Conservation (phyloP, 805 yeast genomes). For the Kodamaea leandrae region DNA sequence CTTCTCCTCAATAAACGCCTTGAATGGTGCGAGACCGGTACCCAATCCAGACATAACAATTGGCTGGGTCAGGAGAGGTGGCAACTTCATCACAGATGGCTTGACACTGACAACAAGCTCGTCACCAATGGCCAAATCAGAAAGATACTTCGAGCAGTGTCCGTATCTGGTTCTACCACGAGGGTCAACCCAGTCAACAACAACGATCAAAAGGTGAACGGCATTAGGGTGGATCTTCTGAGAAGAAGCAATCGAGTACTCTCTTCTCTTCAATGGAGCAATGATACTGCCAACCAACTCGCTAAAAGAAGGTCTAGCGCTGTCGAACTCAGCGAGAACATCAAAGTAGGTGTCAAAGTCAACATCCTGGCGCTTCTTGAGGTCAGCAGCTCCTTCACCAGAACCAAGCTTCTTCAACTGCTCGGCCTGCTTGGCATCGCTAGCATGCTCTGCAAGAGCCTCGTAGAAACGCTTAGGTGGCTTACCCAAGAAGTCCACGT, state of each 20-base stretch:
- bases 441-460: constrained; percentile 68
- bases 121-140: constrained; percentile 74
- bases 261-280: constrained; percentile 92
- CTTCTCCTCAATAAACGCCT: constrained; percentile 95
- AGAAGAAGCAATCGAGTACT: constrained; percentile 95
- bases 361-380: constrained; percentile 81
- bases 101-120: constrained; percentile 92
- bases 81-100: constrained; percentile 96
- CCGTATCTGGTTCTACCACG: constrained; percentile 86
- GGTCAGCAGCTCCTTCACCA: constrained; percentile 80
- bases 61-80: constrained; percentile 82
- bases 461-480: constrained; percentile 96
- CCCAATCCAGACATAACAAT: constrained; percentile 96
- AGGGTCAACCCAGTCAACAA: constrained; percentile 91
- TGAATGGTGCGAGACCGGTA: constrained; percentile 97
- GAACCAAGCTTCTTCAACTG: constrained; percentile 56
- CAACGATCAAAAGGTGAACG: constrained; percentile 87
- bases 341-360: constrained; percentile 81
- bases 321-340: constrained; percentile 70
- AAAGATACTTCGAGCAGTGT: constrained; percentile 87
- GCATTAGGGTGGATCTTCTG: constrained; percentile 90
- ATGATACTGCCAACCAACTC: constrained; percentile 65
- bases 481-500: constrained; percentile 86
- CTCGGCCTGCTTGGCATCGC: constrained; percentile 64
- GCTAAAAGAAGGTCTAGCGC: constrained; percentile 73